Evolutionary conservation across 176 grass and related monocot species (phyloP), one percentile per base, ranked within the genome.

Genomic region (Coix lacrymajobi): DNA sequence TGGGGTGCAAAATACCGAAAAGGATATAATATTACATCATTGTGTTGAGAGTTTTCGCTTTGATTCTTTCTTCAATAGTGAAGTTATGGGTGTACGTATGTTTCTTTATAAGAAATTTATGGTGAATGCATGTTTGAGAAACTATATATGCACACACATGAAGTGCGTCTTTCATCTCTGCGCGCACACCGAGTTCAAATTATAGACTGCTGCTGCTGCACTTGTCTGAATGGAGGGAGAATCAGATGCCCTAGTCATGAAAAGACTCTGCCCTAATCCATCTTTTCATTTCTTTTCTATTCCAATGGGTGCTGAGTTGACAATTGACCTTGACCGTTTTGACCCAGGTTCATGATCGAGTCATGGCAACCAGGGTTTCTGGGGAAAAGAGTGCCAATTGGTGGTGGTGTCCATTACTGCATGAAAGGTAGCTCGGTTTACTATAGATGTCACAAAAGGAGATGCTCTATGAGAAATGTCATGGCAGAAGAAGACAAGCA

Each of bases 211-310:
- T 43, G 57, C 5, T 48, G 43, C 43, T 48, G 46, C 36, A 44
- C 69, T 32, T 87, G 61, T n/a, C 75, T 65, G 76, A 25, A 64
- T 85, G 82, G 69, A 69, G 80, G 82, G 69, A 79, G 89, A 90
- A 90, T 84, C 76, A 46, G 89, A 90, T 90, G 48, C 89, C 39
- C 80, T 87, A n/a, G 40, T 34, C 69, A 75, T 87, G 84, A 90
- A 87, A 90, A 88, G 86, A 84, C 86, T 88, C 80, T 28, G 13
- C 79, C 86, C 86, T 25, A 88, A 88, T 66, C 80, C 25, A 16
- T 28, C 63, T 49, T 85, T 85, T 81, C 54, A 24, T 44, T 81
- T 65, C 81, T 80, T 85, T 85, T 40, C 73, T 88, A 84, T 81
- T 76, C 77, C 66, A 62, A 77, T 67, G 72, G 78, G 57, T 66